A percentile compares a stretch with the other conserved stretches of the same genome.
Conservation (phyloP, 164 flowering plant genomes). For the Brasenia schreberi region DNA sequence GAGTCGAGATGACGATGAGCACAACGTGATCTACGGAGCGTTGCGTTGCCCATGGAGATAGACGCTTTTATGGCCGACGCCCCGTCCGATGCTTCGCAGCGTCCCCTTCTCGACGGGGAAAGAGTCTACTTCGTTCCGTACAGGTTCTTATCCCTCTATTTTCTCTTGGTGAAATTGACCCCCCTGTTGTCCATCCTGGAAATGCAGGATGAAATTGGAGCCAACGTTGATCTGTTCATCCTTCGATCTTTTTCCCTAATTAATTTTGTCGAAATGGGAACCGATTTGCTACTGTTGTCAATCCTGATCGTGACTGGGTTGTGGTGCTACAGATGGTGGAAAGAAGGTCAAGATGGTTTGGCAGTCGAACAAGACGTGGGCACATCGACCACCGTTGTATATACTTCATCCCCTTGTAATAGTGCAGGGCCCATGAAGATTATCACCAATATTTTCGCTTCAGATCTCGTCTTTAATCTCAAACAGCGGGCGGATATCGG, state of each 20-base stretch:
- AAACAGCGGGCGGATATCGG: conserved; percentile 50
- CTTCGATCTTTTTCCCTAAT: neutral
- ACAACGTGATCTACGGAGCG: too few species aligned
- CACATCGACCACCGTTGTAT: conserved; percentile 16
- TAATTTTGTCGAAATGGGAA: neutral
- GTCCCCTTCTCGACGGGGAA: conserved; percentile 23
- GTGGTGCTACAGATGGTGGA: conserved; percentile 79
- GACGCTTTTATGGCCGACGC: conserved; percentile 7
- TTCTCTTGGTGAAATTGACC: neutral
- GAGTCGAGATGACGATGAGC: too few species aligned
- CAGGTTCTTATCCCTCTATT: conserved; percentile 23
- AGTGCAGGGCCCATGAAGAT: conserved; percentile 74
- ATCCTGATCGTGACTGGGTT: conserved; percentile 5
- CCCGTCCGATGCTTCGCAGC: conserved; percentile 20
- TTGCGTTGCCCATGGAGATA: neutral
- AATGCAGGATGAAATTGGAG: neutral
- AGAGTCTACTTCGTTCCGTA: conserved; percentile 71
- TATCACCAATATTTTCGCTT: conserved; percentile 59
- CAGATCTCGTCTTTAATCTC: conserved; percentile 66
- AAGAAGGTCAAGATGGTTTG: conserved; percentile 44
- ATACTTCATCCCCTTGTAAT: conserved; percentile 33
- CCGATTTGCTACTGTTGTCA: neutral
- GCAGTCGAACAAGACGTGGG: conserved; percentile 36
- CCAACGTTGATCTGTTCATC: neutral
- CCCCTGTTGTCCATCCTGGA: neutral